These are phyloP conservation scores for Yamadazyma atlantica DNA, from an alignment of 1,139 yeast genomes.

Conservation along the genomic window DNA sequence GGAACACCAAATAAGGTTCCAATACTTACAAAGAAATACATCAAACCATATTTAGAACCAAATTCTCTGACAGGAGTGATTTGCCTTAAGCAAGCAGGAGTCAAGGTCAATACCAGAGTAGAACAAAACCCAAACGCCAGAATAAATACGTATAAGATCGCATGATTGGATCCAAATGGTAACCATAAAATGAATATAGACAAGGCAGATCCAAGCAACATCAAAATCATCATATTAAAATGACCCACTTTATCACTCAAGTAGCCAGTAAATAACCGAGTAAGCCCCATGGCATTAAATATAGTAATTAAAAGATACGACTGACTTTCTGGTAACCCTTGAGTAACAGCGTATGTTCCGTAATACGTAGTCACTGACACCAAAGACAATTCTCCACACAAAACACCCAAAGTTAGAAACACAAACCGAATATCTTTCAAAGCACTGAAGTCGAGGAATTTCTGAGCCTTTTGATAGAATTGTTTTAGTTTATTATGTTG, in stretches of 20 bases:
- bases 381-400: conserved; percentile 56
- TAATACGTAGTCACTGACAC: conserved; percentile 53
- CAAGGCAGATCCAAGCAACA: conserved; percentile 42
- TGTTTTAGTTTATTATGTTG: neutral
- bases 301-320: conserved; percentile 55
- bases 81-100: conserved; percentile 42
- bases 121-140: conserved; percentile 51
- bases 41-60: conserved; percentile 43
- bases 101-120: conserved; percentile 28
- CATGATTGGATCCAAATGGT: conserved; percentile 49
- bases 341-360: conserved; percentile 53
- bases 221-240: conserved; percentile 50
- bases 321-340: conserved; percentile 52
- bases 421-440: conserved; percentile 19
- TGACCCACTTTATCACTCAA: conserved; percentile 57
- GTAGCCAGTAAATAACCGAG: conserved; percentile 52
- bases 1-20: conserved; percentile 46
- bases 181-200: conserved; percentile 49
- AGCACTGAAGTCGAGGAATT: conserved; percentile 2
- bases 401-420: conserved; percentile 30
- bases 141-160: conserved; percentile 46
- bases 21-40: conserved; percentile 37
- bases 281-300: conserved; percentile 55
- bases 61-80: conserved; percentile 30
- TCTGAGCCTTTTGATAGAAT: neutral